Percentiles rank a stretch among this genome's conserved stretches.
Evolutionary conservation across 139 green algal species (phyloP).

Genomic region (Closterium sp.): DNA sequence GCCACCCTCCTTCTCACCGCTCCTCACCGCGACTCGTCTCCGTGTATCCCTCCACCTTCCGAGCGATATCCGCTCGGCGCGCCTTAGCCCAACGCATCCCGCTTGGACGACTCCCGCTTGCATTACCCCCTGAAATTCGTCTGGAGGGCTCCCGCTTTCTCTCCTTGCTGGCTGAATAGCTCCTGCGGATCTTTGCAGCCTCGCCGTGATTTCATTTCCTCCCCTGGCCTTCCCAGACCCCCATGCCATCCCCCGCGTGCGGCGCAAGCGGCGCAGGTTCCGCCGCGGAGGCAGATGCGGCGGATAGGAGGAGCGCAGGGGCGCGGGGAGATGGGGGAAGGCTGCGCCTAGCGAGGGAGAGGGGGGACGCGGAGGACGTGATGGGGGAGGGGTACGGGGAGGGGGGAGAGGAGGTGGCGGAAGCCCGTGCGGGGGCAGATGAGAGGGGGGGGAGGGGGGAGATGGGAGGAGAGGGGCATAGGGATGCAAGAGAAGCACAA

Average conservation of each 20-base stretch:
- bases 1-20: too few relatives aligned
- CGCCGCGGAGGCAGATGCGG: neutral
- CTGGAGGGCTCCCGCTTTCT: neutral
- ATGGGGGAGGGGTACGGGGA: neutral
- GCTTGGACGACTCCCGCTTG: neutral
- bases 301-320: neutral
- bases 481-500: too few relatives aligned
- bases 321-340: neutral
- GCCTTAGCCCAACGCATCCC: too few relatives aligned
- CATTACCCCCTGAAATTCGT: too few relatives aligned
- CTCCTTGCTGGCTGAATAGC: neutral
- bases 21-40: too few relatives aligned
- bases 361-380: neutral
- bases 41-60: too few relatives aligned
- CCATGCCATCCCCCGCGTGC: neutral
- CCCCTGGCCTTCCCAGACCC: neutral
- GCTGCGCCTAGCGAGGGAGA: neutral
- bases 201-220: neutral
- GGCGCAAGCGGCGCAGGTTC: neutral
- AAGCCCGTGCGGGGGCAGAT: neutral
- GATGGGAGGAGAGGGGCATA: neutral
- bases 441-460: neutral
- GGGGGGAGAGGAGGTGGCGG: neutral
- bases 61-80: too few relatives aligned
- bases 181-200: neutral